phyloP scores from a whole-genome alignment of 108 stramenopile species.

The Aurantiochytrium sp. region DNA sequence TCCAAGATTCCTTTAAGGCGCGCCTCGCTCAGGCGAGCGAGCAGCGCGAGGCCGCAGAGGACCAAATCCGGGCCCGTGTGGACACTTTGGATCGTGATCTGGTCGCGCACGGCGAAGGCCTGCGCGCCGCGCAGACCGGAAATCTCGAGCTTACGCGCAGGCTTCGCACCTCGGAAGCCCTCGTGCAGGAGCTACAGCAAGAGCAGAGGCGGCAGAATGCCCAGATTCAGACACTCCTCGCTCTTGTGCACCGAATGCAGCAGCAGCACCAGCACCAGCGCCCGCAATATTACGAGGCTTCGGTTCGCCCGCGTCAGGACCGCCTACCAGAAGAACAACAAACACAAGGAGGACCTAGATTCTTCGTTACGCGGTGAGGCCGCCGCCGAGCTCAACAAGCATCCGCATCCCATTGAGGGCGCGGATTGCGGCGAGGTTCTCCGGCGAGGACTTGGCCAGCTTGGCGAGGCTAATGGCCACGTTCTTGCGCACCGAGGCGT shows the following conservation, averaged over 20 bases:
- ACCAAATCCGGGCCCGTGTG: not conserved
- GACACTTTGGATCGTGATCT: not conserved
- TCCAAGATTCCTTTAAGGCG: not conserved
- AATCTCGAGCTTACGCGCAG: not conserved
- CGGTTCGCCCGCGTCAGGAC: not conserved
- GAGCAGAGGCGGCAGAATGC: not conserved
- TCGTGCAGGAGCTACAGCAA: not conserved
- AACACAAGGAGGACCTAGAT: not conserved
- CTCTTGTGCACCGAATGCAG: not conserved
- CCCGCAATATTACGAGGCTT: not conserved
- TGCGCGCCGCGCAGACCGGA: not conserved
- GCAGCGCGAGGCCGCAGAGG: not conserved
- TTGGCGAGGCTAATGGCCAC: not conserved
- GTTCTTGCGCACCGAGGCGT: not conserved
- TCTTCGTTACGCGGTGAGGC: not conserved
- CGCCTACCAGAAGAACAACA: not conserved
- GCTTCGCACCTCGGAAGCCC: not conserved
- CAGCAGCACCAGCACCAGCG: not conserved
- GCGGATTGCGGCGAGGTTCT: not conserved
- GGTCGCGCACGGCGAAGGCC: not conserved
- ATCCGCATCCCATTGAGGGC: not conserved
- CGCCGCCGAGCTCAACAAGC: slow-evolving; percentile 3
- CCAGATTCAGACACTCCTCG: not conserved
- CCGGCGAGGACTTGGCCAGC: not conserved
- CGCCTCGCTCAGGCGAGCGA: not conserved